These are phyloP conservation scores for Penicillium lagena DNA, from an alignment of 495 filamentous ascomycete species.

Conservation along the genomic window DNA sequence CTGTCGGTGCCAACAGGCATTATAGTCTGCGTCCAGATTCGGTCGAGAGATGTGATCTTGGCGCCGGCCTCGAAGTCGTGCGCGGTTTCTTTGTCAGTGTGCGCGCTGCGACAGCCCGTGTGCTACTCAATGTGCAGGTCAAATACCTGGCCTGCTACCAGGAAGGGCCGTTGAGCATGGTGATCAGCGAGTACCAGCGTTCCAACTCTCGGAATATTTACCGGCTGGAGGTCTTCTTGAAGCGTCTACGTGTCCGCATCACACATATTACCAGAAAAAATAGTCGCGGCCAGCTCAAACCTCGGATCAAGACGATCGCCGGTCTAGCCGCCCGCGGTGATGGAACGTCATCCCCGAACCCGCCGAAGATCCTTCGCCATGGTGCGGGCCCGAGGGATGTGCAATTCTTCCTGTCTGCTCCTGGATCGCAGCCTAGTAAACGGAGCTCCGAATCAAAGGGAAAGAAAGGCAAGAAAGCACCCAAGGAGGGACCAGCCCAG, in stretches of 20 bases:
- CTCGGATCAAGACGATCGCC: conserved; percentile 35
- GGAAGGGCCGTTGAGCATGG: conserved; percentile 17
- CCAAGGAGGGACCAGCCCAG: conserved; percentile 22
- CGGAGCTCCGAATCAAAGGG: conserved; percentile 6
- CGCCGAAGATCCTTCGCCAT: conserved; percentile 24
- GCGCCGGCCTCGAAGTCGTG: conserved; percentile 41
- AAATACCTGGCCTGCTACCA: conserved; percentile 39
- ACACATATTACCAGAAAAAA: conserved; percentile 32
- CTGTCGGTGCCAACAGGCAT: conserved; percentile 35
- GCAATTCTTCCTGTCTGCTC: conserved; percentile 33
- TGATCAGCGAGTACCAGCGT: conserved; percentile 17
- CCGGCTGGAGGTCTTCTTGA: conserved; percentile 38
- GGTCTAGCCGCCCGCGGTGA: conserved; percentile 39
- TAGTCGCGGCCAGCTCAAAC: conserved; percentile 24
- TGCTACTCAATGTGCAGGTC: conserved; percentile 55
- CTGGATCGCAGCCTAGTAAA: conserved; percentile 8
- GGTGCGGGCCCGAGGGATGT: conserved; percentile 40
- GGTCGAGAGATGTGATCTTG: conserved; percentile 25
- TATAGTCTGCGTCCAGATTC: conserved; percentile 19
- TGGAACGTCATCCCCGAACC: conserved; percentile 21
- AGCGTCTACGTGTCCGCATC: conserved; percentile 33
- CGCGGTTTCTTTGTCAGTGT: conserved; percentile 66
- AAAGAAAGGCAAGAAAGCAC: conserved; percentile 27
- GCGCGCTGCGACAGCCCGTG: conserved; percentile 55
- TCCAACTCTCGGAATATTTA: conserved; percentile 3